Evolutionary conservation across 345 rosid genomes (phyloP), one percentile per base, ranked within the genome.

Genomic region (Erucastrum elatum): DNA sequence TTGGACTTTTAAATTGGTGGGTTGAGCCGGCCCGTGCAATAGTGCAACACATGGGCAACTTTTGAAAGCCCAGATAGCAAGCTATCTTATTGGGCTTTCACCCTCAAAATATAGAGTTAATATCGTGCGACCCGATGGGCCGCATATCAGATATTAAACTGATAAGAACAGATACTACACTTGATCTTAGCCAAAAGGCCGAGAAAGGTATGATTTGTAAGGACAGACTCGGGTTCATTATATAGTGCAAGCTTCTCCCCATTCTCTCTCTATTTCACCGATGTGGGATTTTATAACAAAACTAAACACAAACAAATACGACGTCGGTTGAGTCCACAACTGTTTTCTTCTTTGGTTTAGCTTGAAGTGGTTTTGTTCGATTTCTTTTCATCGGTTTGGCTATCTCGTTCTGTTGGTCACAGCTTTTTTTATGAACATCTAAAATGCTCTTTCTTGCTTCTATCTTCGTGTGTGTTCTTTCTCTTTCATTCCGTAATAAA

Each of bases 181-280:
- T 87, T 85, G 88, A 85, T 87, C 88, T 87, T 85, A 87, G 87
- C 90, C 90, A 87, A 87, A 87, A 85, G 87, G 90, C 87, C 87
- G 88, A 85, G 87, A 87, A 85, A 87, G 88, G 85, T 82, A 83
- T 85, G 86, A 77, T 6, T 35, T 35, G 41, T 35, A 6, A 6
- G 2, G 49, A 82, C 82, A 10, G 55, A 46, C 55, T 51, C 56
- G 3, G 55, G 33, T 25, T 66, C 6, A 0, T 66, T 66, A 21
- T 39, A 12, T 66, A 39, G 9, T 26, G 21, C 10, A 3, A 39
- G 41, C 25, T 63, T 63, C 7, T 11, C 27, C 17, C 33, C 4
- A 5, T 17, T n/a, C 9, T 15, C 31, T 15, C 10, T 59, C 8
- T 35, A 17, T 2, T 26, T 68, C 30, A 4, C 64, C 79, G 35